Evolutionary conservation across 345 rosid species (phyloP).

Genomic region (Acer negundo): DNA sequence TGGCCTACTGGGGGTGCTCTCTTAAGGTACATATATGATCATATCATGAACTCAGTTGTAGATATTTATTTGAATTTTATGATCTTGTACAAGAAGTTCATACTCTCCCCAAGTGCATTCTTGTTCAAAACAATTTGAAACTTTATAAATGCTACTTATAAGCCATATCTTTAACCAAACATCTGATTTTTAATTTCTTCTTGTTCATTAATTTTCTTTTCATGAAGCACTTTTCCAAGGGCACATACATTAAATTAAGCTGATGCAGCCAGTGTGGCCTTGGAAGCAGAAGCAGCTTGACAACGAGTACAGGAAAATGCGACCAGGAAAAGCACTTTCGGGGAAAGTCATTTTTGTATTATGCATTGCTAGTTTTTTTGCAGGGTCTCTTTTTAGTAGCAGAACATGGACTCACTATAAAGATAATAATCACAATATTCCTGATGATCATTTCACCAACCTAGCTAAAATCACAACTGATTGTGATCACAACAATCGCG

Average conservation of each 20-base stretch:
- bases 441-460: conserved; percentile 32
- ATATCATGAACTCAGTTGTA: not conserved
- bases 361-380: conserved; percentile 75
- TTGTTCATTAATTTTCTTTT: not conserved
- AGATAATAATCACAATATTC: not conserved
- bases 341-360: conserved; percentile 59
- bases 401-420: conserved; percentile 36
- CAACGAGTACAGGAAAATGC: conserved; percentile 50
- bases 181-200: not conserved
- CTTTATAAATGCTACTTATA: not conserved
- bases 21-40: not conserved
- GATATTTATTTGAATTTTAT: not conserved
- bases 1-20: not conserved
- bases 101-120: no score
- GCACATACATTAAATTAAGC: conserved; percentile 7
- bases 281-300: conserved; percentile 19
- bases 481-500: conserved; percentile 72
- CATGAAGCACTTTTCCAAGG: conserved; percentile 16
- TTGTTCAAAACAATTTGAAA: no score
- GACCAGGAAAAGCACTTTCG: conserved; percentile 57
- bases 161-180: not conserved
- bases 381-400: conserved; percentile 62
- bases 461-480: conserved; percentile 30
- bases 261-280: conserved; percentile 19
- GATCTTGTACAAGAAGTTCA: not conserved